Evolutionary conservation across 257 asterid genomes (phyloP), one percentile per base, ranked within the genome.

Genomic region (Striga asiatica): DNA sequence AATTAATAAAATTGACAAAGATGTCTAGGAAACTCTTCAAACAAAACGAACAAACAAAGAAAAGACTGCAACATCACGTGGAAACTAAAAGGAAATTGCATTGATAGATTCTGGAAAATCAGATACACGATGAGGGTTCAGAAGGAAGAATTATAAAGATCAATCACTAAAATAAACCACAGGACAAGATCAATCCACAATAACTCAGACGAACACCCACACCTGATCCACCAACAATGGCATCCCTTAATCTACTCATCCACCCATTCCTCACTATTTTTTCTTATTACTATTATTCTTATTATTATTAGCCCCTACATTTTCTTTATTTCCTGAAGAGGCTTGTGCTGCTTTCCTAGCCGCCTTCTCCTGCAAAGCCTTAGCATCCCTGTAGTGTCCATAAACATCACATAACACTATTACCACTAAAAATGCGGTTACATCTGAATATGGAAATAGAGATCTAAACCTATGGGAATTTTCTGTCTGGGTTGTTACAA

Each of bases 291-390:
- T n/a, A n/a, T n/a, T n/a, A 51, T 27, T 72, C 27, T 62, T 70
- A 19, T 41, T 49, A 41, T 61, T 71, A 23, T 48, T 46, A 51
- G 31, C 68, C 6, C 41, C 67, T 4, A 38, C 61, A 23, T 29
- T 55, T 4, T 58, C 51, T 5, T 57, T 61, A 56, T 62, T 72
- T 60, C 82, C 82, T 2, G 6, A 24, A 0, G 48, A 67, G 1
- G 70, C 75, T 42, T 69, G 80, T 2, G 93, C 87, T 5, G 89
- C 88, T 54, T 89, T 88, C 41, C 50, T 75, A 2, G 88, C 83
- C 1, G 65, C 39, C 64, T 88, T 88, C 21, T 88, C 95, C 52
- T 82, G 92, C 64, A 88, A 71, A 5, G 94, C 95, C 74, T 77
- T 85, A 0, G 94, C 94, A 35, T 88, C 97, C 83, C 95, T 85